Percentiles rank a stretch among this genome's conserved stretches.
phyloP scores from a whole-genome alignment of 768 basidiomycete genomes.

The Nidularia pulvinata region DNA sequence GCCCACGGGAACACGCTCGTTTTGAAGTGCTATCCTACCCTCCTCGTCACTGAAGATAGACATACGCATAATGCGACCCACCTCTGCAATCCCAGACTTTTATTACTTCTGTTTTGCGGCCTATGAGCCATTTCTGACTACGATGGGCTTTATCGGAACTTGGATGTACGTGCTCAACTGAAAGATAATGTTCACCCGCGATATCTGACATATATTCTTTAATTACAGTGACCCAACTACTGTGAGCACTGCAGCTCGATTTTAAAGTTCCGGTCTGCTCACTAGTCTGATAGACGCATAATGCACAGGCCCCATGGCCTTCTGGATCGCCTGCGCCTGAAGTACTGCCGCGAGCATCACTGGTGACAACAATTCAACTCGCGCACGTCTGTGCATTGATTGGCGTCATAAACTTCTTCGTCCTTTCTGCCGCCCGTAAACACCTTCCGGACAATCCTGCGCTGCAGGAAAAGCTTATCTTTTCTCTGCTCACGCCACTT shows the following conservation, averaged over 20 bases:
- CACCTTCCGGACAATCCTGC: slow-evolving; percentile 59
- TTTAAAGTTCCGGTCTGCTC: neutral
- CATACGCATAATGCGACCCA: slow-evolving; percentile 9
- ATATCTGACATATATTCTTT: neutral
- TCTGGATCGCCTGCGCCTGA: slow-evolving; percentile 40
- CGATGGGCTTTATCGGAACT: slow-evolving; percentile 66
- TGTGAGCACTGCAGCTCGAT: slow-evolving; percentile 25
- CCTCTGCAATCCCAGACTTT: slow-evolving; percentile 68
- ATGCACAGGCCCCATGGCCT: slow-evolving; percentile 78
- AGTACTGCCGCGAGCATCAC: slow-evolving; percentile 56
- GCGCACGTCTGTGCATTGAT: slow-evolving; percentile 78
- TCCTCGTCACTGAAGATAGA: neutral
- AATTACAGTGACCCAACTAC: slow-evolving; percentile 55
- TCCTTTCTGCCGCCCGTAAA: slow-evolving; percentile 59
- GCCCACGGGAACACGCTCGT: neutral
- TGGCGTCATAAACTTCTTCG: slow-evolving; percentile 68
- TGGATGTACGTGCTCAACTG: slow-evolving; percentile 31
- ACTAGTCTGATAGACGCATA: slow-evolving; percentile 52
- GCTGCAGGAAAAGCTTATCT: slow-evolving; percentile 72
- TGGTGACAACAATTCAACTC: slow-evolving; percentile 73
- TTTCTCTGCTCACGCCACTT: slow-evolving; percentile 64
- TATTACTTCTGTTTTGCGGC: slow-evolving; percentile 76
- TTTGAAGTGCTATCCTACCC: too few species aligned
- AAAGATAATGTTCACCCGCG: too few species aligned
- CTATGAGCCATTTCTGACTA: slow-evolving; percentile 72